Evolutionary conservation across 805 yeast species (phyloP).

Genomic region (Candida ficus): DNA sequence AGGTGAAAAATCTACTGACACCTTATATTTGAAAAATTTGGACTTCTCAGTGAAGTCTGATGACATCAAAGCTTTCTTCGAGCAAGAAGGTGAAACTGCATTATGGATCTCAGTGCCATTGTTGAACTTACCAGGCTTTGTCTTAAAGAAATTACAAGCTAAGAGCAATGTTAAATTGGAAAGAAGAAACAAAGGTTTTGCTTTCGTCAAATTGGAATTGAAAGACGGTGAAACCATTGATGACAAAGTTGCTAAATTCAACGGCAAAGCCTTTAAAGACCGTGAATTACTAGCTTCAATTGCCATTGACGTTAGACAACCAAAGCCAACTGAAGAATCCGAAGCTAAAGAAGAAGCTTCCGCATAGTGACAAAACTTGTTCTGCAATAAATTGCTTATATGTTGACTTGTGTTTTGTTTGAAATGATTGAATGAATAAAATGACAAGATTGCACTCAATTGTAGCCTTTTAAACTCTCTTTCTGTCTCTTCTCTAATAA

Average conservation of each 20-base stretch:
- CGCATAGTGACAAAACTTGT: too few species aligned
- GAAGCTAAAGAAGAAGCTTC: conserved; percentile 8
- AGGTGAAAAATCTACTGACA: conserved; percentile 39
- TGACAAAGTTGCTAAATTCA: conserved; percentile 61
- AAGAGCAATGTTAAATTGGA: conserved; percentile 38
- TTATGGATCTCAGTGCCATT: conserved; percentile 57
- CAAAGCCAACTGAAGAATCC: conserved; percentile 24
- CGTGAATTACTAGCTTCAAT: conserved; percentile 61
- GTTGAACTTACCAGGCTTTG: conserved; percentile 38
- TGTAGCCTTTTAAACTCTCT: background rate
- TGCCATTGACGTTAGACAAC: conserved; percentile 56
- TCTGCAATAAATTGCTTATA: conserved; percentile 2
- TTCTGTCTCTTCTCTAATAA: too few species aligned
- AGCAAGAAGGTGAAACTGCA: conserved; percentile 41
- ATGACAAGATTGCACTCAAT: background rate
- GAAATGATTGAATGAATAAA: conserved; percentile 6
- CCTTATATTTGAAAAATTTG: conserved; percentile 56
- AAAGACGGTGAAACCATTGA: conserved; percentile 41
- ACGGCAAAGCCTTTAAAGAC: conserved; percentile 63
- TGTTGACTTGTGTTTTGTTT: background rate
- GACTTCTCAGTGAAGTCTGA: conserved; percentile 56
- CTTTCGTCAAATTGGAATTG: conserved; percentile 46
- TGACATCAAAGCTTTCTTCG: conserved; percentile 47
- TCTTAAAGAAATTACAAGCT: conserved; percentile 39
- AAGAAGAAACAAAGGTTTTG: conserved; percentile 54